phyloP scores from a whole-genome alignment of 768 basidiomycete genomes.

The Tephrocybe sp. region DNA sequence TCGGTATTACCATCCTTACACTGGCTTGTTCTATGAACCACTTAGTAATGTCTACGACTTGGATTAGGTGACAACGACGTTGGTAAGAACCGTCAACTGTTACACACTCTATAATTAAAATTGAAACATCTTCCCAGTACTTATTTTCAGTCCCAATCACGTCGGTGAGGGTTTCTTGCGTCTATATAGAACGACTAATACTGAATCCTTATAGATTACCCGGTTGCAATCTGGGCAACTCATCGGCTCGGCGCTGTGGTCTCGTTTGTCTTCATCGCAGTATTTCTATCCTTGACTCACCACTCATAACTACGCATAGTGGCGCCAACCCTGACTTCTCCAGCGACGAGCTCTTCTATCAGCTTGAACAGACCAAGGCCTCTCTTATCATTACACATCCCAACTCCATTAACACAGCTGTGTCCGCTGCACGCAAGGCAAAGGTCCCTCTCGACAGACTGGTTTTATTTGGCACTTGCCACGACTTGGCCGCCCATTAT shows the following conservation, averaged over 20 bases:
- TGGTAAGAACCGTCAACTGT: conserved; percentile 36
- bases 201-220: conserved; percentile 40
- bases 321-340: conserved; percentile 66
- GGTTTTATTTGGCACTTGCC: conserved; percentile 34
- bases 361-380: conserved; percentile 50
- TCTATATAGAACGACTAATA: too few relatives aligned
- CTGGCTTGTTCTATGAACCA: too few relatives aligned
- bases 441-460: conserved; percentile 42
- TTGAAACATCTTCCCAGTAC: conserved; percentile 36
- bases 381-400: conserved; percentile 48
- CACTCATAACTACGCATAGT: conserved; percentile 24
- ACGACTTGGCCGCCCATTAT: conserved; percentile 13
- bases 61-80: conserved; percentile 54
- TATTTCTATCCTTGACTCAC: background rate
- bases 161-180: conserved; percentile 43
- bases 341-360: conserved; percentile 53
- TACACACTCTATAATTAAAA: background rate
- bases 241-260: conserved; percentile 58
- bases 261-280: conserved; percentile 34
- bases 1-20: too few relatives aligned
- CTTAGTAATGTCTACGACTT: too few relatives aligned
- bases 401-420: conserved; percentile 40
- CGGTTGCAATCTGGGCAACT: conserved; percentile 54
- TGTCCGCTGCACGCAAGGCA: conserved; percentile 36
- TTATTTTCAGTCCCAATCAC: conserved; percentile 68